Percentiles rank a stretch among this genome's conserved stretches.
These are phyloP conservation scores for Venturia carpophila DNA, from an alignment of 2,329 filamentous ascomycete species.

Conservation along the genomic window DNA sequence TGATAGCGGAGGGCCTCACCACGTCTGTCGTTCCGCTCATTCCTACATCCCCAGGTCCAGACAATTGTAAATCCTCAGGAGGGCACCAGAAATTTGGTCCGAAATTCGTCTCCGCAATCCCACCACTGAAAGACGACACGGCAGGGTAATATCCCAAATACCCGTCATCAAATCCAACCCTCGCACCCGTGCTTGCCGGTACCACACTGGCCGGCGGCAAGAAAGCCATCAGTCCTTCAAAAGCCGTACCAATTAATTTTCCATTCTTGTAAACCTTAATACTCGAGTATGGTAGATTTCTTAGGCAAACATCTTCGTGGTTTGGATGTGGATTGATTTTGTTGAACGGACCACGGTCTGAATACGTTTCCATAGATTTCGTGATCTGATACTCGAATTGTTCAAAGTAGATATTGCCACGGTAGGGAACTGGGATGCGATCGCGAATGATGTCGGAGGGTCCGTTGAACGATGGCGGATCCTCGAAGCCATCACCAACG, in stretches of 20 bases:
- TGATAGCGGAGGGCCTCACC: slow-evolving; percentile 25
- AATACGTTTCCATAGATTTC: slow-evolving; percentile 71
- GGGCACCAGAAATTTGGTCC: slow-evolving; percentile 89
- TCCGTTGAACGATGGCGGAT: slow-evolving; percentile 25
- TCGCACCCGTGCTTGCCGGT: slow-evolving; percentile 59
- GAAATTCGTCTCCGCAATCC: slow-evolving; percentile 88
- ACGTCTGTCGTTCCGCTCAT: slow-evolving; percentile 33
- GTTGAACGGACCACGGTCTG: slow-evolving; percentile 45
- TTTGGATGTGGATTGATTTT: slow-evolving; percentile 67
- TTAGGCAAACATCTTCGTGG: slow-evolving; percentile 64
- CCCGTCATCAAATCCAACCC: slow-evolving; percentile 86
- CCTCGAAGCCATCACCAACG: slow-evolving; percentile 50
- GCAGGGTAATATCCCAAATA: slow-evolving; percentile 94
- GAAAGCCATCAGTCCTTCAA: slow-evolving; percentile 81
- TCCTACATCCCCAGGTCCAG: slow-evolving; percentile 33
- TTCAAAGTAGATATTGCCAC: slow-evolving; percentile 89
- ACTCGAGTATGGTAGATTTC: slow-evolving; percentile 76
- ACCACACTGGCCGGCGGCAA: slow-evolving; percentile 69
- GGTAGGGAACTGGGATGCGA: slow-evolving; percentile 89
- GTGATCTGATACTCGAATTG: slow-evolving; percentile 80
- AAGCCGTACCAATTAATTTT: slow-evolving; percentile 73
- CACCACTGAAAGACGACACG: slow-evolving; percentile 84
- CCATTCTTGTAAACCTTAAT: slow-evolving; percentile 95
- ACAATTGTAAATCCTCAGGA: slow-evolving; percentile 47
- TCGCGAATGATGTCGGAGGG: slow-evolving; percentile 78